Conservation (phyloP, 352 stramenopile species). For the Phytopythium kandeliae region DNA sequence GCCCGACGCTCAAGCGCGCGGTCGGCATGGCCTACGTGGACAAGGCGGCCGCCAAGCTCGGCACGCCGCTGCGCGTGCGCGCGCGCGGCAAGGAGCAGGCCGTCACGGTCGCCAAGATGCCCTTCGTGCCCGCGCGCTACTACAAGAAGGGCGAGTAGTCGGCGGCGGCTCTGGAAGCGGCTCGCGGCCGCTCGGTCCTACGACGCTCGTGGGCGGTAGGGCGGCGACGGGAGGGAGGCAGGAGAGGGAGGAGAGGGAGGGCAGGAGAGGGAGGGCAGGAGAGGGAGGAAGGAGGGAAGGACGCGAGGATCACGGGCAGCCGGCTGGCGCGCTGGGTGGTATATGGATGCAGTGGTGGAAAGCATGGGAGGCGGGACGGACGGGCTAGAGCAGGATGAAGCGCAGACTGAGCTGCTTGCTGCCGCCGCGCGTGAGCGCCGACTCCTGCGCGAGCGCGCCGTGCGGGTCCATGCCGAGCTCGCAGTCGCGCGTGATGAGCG, state of each 20-base stretch:
- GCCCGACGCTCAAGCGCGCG: slow-evolving; percentile 93
- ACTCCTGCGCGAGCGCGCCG: slow-evolving; percentile 21
- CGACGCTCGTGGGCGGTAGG: too few relatives aligned
- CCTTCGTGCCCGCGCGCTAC: slow-evolving; percentile 96
- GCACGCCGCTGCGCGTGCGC: slow-evolving; percentile 93
- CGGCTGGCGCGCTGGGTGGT: too few relatives aligned
- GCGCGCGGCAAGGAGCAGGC: slow-evolving; percentile 95
- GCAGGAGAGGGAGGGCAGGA: too few relatives aligned
- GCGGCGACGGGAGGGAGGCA: too few relatives aligned
- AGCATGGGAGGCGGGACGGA: too few relatives aligned
- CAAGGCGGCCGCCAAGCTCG: slow-evolving; percentile 87
- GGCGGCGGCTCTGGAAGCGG: too few relatives aligned
- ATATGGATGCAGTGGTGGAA: too few relatives aligned
- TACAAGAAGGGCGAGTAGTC: slow-evolving; percentile 94
- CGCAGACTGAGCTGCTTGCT: slow-evolving; percentile 72
- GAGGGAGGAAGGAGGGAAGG: too few relatives aligned
- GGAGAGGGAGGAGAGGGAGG: too few relatives aligned
- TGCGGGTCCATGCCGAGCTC: slow-evolving; percentile 59
- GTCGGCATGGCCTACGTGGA: slow-evolving; percentile 99
- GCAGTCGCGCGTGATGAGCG: slow-evolving; percentile 47
- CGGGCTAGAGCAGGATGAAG: slow-evolving; percentile 58
- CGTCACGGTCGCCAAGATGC: slow-evolving; percentile 96
- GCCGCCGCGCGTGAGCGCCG: slow-evolving; percentile 20
- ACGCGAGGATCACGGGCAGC: too few relatives aligned
- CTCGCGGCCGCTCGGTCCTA: too few relatives aligned